Evolutionary conservation across 2,329 filamentous ascomycete genomes (phyloP).

Genomic region (Aspergillus udagawae): DNA sequence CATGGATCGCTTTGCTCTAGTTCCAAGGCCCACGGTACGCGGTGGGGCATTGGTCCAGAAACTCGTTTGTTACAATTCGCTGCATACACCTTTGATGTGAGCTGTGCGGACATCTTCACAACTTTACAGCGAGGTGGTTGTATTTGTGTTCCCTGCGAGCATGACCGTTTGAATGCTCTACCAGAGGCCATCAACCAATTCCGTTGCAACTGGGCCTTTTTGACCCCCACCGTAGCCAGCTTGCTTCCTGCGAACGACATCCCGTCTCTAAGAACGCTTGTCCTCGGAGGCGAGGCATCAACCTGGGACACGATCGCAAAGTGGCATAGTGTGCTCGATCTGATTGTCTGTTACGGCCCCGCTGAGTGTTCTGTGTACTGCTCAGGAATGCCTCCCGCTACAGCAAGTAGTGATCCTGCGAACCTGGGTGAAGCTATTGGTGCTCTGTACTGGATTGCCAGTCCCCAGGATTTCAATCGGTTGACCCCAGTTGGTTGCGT

Average conservation of each 20-base stretch:
- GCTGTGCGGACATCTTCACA: conserved; percentile 20
- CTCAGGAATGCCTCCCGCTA: not conserved
- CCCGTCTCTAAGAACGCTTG: not conserved
- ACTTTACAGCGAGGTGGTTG: conserved; percentile 11
- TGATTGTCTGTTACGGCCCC: not conserved
- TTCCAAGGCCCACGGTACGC: conserved; percentile 9
- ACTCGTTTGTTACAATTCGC: conserved; percentile 31
- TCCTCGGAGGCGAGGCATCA: not conserved
- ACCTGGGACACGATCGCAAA: not conserved
- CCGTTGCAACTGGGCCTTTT: not conserved
- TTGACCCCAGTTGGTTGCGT: not conserved
- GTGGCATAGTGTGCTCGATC: not conserved
- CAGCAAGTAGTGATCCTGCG: not conserved
- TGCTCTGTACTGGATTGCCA: not conserved
- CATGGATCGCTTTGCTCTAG: conserved; percentile 4
- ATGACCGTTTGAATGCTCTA: conserved; percentile 43
- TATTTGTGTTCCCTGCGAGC: conserved; percentile 46
- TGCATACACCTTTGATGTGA: conserved; percentile 35
- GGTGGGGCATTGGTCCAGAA: conserved; percentile 41
- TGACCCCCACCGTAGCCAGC: not conserved
- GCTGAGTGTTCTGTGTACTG: not conserved
- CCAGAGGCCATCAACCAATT: conserved; percentile 24
- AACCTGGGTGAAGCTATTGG: not conserved
- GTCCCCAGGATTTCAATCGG: not conserved
- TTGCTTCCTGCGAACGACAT: not conserved